Base-by-base conservation (phyloP, 2,329 filamentous ascomycete species). In the Fusarium cyanostomum region DNA sequence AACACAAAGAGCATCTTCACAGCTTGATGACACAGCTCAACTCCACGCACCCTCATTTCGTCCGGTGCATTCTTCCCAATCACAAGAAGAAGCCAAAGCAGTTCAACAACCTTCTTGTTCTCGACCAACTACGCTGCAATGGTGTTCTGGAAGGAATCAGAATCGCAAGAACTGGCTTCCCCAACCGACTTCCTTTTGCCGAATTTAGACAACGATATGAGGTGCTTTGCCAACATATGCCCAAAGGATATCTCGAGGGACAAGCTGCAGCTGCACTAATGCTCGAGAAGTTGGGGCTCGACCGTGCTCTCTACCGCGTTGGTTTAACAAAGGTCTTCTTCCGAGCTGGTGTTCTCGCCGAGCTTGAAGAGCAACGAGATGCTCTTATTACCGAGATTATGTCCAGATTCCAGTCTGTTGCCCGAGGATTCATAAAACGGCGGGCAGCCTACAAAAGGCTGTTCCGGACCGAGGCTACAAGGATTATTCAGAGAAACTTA, bases 141-240 rank as follows among this genome's bases (percentile, higher is more conserved):
- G 95, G 95, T 90, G 95, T 99, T 3, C 83, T 99, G n/a, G 95
- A 99, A 79, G 95, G 95, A 62, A 99, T 99, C 72, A 88, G 95
- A 60, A 99, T 99, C 76, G 95, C 95, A 21, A 88, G 95, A 41
- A 99, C 96, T 6, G 95, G 95, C 21, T 99, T 99, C 75, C 95
- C 95, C 46, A 99, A 99, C 74, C 86, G 95, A 67, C 83, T 99
- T 28, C 86, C 92, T 1, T 99, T 99, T 74, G 86, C 91, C 3
- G 96, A 99, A 73, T 99, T 99, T 79, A 88, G 95, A 51, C 92
- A 96, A 71, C 89, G 95, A 62, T 99, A 99, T 75, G 95, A 98
- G 74, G 94, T 99, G 7, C 86, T 99, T 7, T 98, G 94, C 74
- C 85, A 84, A 27, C 88, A 91, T 65, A 92, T 98, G 84, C 94